phyloP scores from a whole-genome alignment of 257 asterid genomes.

The Solanum sejunctum region DNA sequence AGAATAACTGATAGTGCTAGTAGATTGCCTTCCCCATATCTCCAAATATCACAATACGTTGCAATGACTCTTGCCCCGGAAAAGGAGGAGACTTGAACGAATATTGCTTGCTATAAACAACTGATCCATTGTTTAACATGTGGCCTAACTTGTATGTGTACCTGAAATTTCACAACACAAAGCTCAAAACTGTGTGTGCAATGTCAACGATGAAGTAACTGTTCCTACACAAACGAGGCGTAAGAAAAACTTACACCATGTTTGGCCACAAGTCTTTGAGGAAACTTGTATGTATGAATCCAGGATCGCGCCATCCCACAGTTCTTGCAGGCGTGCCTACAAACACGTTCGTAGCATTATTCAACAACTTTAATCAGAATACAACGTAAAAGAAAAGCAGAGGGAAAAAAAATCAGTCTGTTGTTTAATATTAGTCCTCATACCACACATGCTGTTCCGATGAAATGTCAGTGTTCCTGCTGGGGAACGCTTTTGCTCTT shows the following conservation, averaged over 20 bases:
- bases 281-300: constrained; percentile 86
- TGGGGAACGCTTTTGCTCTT: constrained; percentile 27
- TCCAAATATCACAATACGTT: constrained; percentile 71
- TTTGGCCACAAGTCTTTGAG: constrained; percentile 82
- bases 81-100: constrained; percentile 66
- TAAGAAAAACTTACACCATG: constrained; percentile 26
- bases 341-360: neutral
- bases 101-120: constrained; percentile 65
- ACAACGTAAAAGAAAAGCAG: neutral
- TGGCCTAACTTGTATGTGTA: constrained; percentile 74
- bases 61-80: constrained; percentile 83
- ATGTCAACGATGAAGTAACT: neutral
- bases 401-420: neutral
- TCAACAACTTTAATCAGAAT: neutral
- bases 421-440: neutral
- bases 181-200: neutral
- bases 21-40: constrained; percentile 86
- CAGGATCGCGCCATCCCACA: constrained; percentile 98
- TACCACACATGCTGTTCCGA: constrained; percentile 90
- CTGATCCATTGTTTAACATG: constrained; percentile 37
- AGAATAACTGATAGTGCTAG: neutral
- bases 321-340: constrained; percentile 84
- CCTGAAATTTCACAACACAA: constrained; percentile 17
- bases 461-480: constrained; percentile 69
- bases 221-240: neutral